phyloP scores from a whole-genome alignment of 2,329 filamentous ascomycete genomes.

The Diaporthe sp. region DNA sequence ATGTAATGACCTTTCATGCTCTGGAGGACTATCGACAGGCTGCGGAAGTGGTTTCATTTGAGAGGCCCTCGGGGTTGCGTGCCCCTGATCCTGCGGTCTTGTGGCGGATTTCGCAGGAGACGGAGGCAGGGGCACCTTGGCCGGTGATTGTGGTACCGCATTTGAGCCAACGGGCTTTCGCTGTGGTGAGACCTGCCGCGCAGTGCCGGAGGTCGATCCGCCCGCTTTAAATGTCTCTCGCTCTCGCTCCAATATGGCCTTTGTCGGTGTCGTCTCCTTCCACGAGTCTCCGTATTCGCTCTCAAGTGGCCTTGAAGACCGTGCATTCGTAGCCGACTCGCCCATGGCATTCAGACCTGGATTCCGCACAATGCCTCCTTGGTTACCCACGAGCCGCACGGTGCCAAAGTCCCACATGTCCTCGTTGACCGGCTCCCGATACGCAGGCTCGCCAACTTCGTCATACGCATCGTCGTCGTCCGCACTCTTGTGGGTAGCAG shows the following conservation, averaged over 20 bases:
- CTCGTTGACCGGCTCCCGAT: slow-evolving; percentile 74
- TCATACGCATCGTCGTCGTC: slow-evolving; percentile 76
- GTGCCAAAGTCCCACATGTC: slow-evolving; percentile 99
- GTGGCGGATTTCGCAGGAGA: slow-evolving; percentile 64
- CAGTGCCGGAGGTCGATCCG: slow-evolving; percentile 58
- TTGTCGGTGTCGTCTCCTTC: slow-evolving; percentile 62
- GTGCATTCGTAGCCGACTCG: slow-evolving; percentile 83
- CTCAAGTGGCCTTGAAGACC: slow-evolving; percentile 68
- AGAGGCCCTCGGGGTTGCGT: slow-evolving; percentile 59
- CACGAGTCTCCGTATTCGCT: slow-evolving; percentile 63
- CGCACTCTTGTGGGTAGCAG: slow-evolving; percentile 79
- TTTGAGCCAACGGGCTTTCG: slow-evolving; percentile 61
- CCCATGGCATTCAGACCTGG: slow-evolving; percentile 80
- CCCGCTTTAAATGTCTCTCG: slow-evolving; percentile 67
- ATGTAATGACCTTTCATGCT: slow-evolving; percentile 72
- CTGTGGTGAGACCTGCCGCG: slow-evolving; percentile 72
- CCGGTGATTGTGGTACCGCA: slow-evolving; percentile 60
- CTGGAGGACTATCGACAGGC: slow-evolving; percentile 64
- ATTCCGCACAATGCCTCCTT: slow-evolving; percentile 67
- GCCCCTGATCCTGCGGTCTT: slow-evolving; percentile 50
- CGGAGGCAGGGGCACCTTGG: slow-evolving; percentile 71
- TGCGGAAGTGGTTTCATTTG: slow-evolving; percentile 61
- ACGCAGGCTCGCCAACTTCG: slow-evolving; percentile 60
- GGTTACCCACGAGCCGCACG: slow-evolving; percentile 81
- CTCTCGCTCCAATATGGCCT: slow-evolving; percentile 58